Evolutionary conservation across 257 asterid species (phyloP), one percentile per base, ranked within the genome.

Genomic region (Ilex aquifolium): DNA sequence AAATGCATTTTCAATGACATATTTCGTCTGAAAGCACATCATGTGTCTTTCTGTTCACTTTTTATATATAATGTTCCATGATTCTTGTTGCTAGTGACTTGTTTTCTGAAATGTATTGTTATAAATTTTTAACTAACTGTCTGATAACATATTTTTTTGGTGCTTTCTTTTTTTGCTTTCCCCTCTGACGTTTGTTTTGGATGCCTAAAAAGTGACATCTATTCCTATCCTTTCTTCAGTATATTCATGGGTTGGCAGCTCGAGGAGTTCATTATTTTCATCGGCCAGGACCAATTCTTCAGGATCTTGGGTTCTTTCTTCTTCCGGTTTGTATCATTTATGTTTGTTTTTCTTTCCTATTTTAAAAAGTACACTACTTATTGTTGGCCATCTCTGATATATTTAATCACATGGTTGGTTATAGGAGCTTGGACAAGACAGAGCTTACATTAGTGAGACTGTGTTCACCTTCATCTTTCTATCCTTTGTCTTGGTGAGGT

Each of bases 191-290:
- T 58, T 44, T 31, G 13, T 63, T 55, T 7, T 30, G 14, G 67
- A 31, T 36, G 36, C 62, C 48, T 57, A 17, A 50, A 54, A 65
- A 6, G 57, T 65, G 63, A 63, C 31, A 1, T 56, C 39, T 63
- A 44, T 63, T 7, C 65, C 21, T 63, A 55, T 44, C 53, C 50
- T 70, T 60, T 63, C 32, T 66, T 73, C 85, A 89, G 97, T 92
- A 92, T 71, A 80, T 89, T 62, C 99, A 89, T 67, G 99, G 97
- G 57, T 55, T 92, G 49, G 94, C 96, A 54, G 99, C 99, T 65
- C 85, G 88, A 69, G 96, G 99, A 76, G 95, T 89, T 70, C 97
- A 92, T 71, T 92, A 87, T 69, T 29, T 92, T 30, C 99, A 92
- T 66, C 83, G 88, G 29, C 96, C 99, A 27, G 99, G 99, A 65